phyloP scores from a whole-genome alignment of 192 early-diverging fungal species.

The Podila horticola region DNA sequence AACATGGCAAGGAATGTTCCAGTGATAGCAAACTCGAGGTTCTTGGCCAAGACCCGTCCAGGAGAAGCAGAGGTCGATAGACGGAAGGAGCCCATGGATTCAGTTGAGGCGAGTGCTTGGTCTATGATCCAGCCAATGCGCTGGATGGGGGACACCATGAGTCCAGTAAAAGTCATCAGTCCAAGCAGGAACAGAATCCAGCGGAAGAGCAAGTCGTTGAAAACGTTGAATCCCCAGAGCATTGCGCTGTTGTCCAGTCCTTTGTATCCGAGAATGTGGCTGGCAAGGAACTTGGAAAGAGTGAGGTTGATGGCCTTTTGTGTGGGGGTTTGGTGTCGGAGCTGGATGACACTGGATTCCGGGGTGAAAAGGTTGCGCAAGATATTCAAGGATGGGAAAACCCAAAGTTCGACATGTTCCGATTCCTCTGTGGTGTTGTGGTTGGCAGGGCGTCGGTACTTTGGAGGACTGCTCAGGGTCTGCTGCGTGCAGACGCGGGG shows the following conservation, averaged over 20 bases:
- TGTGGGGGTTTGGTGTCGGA: not conserved
- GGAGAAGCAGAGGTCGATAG: slow-evolving; percentile 25
- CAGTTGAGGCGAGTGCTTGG: slow-evolving; percentile 20
- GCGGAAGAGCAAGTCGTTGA: slow-evolving; percentile 50
- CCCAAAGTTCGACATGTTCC: slow-evolving; percentile 30
- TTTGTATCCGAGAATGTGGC: slow-evolving; percentile 24
- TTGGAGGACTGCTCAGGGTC: not conserved
- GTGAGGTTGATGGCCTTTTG: slow-evolving; percentile 35
- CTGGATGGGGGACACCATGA: slow-evolving; percentile 41
- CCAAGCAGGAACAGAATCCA: slow-evolving; percentile 43
- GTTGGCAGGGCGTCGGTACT: not conserved
- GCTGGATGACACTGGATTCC: not conserved
- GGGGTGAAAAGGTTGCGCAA: not conserved
- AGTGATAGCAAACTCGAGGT: slow-evolving; percentile 37
- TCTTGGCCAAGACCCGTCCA: slow-evolving; percentile 41
- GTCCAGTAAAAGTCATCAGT: slow-evolving; percentile 32
- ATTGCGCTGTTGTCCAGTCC: slow-evolving; percentile 22
- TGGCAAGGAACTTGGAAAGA: slow-evolving; percentile 17
- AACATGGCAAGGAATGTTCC: slow-evolving; percentile 49
- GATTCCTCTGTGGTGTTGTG: slow-evolving; percentile 1
- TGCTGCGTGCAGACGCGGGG: not conserved
- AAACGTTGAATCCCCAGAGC: slow-evolving; percentile 43
- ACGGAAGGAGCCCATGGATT: slow-evolving; percentile 18
- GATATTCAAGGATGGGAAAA: slow-evolving; percentile 22
- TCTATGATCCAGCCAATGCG: slow-evolving; percentile 45